Percentiles rank a stretch among this genome's conserved stretches.
Evolutionary conservation across 139 green algal species (phyloP).

Genomic region (Asterochloris erici): DNA sequence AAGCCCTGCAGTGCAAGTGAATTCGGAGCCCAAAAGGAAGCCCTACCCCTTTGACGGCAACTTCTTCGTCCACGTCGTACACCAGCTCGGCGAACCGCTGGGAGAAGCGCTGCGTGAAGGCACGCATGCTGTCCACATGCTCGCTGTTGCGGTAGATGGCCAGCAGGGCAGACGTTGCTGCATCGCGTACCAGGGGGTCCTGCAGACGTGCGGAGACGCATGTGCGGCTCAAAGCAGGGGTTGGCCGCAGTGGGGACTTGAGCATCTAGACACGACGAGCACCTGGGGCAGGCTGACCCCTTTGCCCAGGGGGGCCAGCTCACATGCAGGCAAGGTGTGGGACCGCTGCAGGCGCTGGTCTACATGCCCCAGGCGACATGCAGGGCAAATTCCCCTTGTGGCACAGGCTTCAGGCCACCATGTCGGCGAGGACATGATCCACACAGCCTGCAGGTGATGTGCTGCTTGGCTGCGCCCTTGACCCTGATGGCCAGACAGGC

Average conservation of each 20-base stretch:
- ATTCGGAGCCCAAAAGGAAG: no score
- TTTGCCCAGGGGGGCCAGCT: background rate
- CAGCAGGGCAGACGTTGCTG: constrained; percentile 47
- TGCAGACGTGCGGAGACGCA: constrained; percentile 9
- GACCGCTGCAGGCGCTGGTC: background rate
- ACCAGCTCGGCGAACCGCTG: constrained; percentile 78
- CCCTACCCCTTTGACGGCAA: constrained; percentile 68
- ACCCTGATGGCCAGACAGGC: no score
- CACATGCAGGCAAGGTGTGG: background rate
- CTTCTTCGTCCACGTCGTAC: constrained; percentile 74
- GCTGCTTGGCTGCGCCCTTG: no score
- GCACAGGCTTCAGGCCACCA: no score
- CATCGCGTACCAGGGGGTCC: constrained; percentile 53
- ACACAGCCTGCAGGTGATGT: no score
- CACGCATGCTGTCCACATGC: constrained; percentile 55
- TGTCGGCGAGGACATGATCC: no score
- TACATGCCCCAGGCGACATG: no score
- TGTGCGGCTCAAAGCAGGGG: background rate
- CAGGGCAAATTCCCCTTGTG: no score
- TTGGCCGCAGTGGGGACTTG: background rate
- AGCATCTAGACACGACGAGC: background rate
- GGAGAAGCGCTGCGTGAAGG: constrained; percentile 78
- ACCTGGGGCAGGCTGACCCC: background rate
- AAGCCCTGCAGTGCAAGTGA: no score
- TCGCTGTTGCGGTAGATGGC: constrained; percentile 56